Conservation (phyloP, 2,329 filamentous ascomycete species). For the Hypoxylon rubiginosum region DNA sequence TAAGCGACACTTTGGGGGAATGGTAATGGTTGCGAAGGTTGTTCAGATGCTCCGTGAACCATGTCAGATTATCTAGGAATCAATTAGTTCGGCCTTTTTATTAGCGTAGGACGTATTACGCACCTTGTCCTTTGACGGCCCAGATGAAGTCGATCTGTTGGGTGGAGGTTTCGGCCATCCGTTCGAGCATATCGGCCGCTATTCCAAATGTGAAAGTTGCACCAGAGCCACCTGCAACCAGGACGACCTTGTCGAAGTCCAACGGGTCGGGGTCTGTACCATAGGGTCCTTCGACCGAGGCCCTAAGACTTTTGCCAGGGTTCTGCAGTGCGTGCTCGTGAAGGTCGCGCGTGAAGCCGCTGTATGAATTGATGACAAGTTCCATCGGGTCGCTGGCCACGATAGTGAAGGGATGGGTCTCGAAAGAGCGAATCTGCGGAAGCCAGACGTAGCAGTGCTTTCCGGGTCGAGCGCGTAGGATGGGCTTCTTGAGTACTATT, state of each 20-base stretch:
- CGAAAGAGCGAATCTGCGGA: slow-evolving; percentile 66
- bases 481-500: slow-evolving; percentile 63
- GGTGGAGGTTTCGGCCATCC: slow-evolving; percentile 55
- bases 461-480: slow-evolving; percentile 62
- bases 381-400: slow-evolving; percentile 66
- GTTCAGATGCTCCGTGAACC: slow-evolving; percentile 58
- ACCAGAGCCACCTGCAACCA: slow-evolving; percentile 72
- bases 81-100: slow-evolving; percentile 24
- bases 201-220: slow-evolving; percentile 70
- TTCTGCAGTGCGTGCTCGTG: slow-evolving; percentile 64
- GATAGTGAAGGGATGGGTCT: slow-evolving; percentile 76
- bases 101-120: slow-evolving; percentile 32
- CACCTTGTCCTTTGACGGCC: slow-evolving; percentile 62
- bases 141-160: slow-evolving; percentile 63
- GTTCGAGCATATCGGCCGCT: slow-evolving; percentile 60
- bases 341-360: slow-evolving; percentile 70
- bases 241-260: slow-evolving; percentile 67
- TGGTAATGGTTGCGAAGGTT: slow-evolving; percentile 56
- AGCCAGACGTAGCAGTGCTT: slow-evolving; percentile 76
- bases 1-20: slow-evolving; percentile 55
- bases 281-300: slow-evolving; percentile 71
- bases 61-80: slow-evolving; percentile 52
- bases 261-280: slow-evolving; percentile 67
- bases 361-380: slow-evolving; percentile 69
- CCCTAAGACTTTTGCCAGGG: slow-evolving; percentile 63